Percentiles rank a stretch among this genome's conserved stretches.
phyloP scores from a whole-genome alignment of 1,139 yeast species.

The Pichia sp. region DNA sequence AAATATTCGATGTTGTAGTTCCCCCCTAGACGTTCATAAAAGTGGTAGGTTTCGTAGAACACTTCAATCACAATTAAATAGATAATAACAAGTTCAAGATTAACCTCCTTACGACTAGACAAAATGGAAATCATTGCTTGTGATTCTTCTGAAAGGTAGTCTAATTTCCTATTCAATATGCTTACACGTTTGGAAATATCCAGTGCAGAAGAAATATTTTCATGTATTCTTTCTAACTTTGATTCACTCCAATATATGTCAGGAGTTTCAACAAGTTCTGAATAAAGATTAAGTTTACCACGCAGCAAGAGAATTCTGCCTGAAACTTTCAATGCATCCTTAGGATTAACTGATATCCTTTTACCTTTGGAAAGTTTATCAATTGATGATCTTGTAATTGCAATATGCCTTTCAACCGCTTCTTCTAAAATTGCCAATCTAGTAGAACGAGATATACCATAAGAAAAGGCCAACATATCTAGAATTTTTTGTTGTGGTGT shows the following conservation, averaged over 20 bases:
- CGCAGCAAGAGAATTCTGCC: constrained; percentile 69
- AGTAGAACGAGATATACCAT: constrained; percentile 82
- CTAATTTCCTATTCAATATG: constrained; percentile 75
- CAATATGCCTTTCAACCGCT: constrained; percentile 60
- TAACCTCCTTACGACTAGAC: constrained; percentile 67
- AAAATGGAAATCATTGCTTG: constrained; percentile 68
- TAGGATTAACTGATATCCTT: constrained; percentile 49
- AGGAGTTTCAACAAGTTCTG: constrained; percentile 89
- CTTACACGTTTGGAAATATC: constrained; percentile 74
- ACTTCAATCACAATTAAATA: constrained; percentile 79
- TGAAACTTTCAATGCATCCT: constrained; percentile 60
- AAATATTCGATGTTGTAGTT: constrained; percentile 16
- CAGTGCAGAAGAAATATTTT: constrained; percentile 58
- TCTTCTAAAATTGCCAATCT: constrained; percentile 73
- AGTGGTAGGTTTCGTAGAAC: constrained; percentile 65
- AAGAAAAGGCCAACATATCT: constrained; percentile 84
- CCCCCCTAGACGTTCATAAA: constrained; percentile 37
- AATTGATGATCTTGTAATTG: constrained; percentile 56
- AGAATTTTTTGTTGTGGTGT: constrained; percentile 43
- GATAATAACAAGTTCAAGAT: constrained; percentile 85
- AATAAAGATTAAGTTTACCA: constrained; percentile 75
- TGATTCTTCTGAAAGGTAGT: constrained; percentile 85
- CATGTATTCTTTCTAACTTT: constrained; percentile 65
- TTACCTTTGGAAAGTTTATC: constrained; percentile 61
- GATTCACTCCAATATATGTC: constrained; percentile 94